Conservation (phyloP, 495 filamentous ascomycete genomes). For the Xylaria intraflava region DNA sequence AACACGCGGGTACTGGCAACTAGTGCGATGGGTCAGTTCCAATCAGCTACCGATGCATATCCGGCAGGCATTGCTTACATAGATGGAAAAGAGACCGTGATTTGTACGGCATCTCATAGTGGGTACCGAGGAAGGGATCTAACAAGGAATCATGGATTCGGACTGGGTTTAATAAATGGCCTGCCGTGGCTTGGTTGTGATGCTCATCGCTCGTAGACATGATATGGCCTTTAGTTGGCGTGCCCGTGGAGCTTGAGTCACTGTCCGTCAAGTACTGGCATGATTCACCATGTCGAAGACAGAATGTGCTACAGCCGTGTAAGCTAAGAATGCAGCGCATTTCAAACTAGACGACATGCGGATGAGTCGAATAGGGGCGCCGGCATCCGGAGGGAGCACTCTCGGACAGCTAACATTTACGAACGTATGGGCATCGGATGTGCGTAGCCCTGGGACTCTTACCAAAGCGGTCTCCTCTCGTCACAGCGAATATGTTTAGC, state of each 20-base stretch:
- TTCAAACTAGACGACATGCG: background rate
- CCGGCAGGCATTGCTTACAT: slow-evolving; percentile 19
- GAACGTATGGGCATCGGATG: too few relatives aligned
- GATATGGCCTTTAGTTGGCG: slow-evolving; percentile 11
- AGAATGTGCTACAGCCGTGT: slow-evolving; percentile 24
- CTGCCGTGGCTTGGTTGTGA: background rate
- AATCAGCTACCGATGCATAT: background rate
- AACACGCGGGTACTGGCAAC: slow-evolving; percentile 24
- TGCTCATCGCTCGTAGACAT: slow-evolving; percentile 8
- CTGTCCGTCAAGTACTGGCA: slow-evolving; percentile 25
- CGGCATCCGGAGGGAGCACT: background rate
- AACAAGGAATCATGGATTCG: slow-evolving; percentile 14
- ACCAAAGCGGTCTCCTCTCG: slow-evolving; percentile 30
- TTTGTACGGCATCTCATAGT: slow-evolving; percentile 24
- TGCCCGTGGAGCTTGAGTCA: slow-evolving; percentile 12
- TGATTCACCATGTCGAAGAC: slow-evolving; percentile 27
- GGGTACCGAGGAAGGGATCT: slow-evolving; percentile 25
- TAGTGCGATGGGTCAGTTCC: slow-evolving; percentile 12
- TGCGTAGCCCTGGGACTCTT: slow-evolving; percentile 13
- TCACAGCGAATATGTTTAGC: slow-evolving; percentile 30
- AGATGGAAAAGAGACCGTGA: slow-evolving; percentile 27
- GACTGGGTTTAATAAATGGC: slow-evolving; percentile 13
- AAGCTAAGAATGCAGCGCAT: slow-evolving; percentile 9
- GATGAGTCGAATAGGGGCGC: background rate
- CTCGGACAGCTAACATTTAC: slow-evolving; percentile 3